phyloP scores from a whole-genome alignment of 2,329 filamentous ascomycete genomes.

The Cadophora sp. region DNA sequence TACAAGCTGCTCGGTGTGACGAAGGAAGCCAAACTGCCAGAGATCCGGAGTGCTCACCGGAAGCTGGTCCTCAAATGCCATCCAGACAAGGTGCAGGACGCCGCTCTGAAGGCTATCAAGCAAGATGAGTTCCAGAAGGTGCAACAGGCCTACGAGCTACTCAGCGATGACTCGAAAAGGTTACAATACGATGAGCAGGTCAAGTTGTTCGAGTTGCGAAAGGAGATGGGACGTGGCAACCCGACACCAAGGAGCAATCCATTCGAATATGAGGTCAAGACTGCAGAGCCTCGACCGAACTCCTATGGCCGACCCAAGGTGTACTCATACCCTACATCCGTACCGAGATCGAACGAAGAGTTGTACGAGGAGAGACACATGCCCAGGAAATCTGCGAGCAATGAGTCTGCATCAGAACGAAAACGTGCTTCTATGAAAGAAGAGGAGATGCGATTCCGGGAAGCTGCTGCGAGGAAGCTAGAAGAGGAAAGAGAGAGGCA shows the following conservation, averaged over 20 bases:
- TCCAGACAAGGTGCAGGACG: constrained; percentile 83
- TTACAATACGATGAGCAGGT: constrained; percentile 80
- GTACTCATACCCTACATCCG: constrained; percentile 34
- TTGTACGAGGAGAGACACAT: constrained; percentile 54
- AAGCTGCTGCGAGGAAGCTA: constrained; percentile 29
- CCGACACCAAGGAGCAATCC: constrained; percentile 54
- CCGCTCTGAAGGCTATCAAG: constrained; percentile 74
- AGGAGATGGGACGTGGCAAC: constrained; percentile 51
- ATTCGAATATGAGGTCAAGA: constrained; percentile 55
- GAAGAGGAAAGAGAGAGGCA: constrained; percentile 38
- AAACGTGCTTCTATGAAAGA: constrained; percentile 42
- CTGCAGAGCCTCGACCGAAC: constrained; percentile 56
- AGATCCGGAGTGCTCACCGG: constrained; percentile 81
- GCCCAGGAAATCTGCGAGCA: constrained; percentile 56
- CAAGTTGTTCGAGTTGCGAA: constrained; percentile 68
- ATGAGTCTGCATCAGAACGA: constrained; percentile 47
- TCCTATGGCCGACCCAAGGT: constrained; percentile 49
- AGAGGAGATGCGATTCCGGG: constrained; percentile 38
- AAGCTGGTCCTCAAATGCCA: constrained; percentile 90
- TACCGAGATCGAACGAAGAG: constrained; percentile 55
- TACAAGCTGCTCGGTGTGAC: constrained; percentile 79
- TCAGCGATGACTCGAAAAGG: constrained; percentile 78
- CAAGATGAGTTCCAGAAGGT: constrained; percentile 90
- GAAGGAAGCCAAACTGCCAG: constrained; percentile 71
- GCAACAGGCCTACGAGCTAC: constrained; percentile 89